Evolutionary conservation across 495 filamentous ascomycete species (phyloP).

Genomic region (Cryomyces minteri): DNA sequence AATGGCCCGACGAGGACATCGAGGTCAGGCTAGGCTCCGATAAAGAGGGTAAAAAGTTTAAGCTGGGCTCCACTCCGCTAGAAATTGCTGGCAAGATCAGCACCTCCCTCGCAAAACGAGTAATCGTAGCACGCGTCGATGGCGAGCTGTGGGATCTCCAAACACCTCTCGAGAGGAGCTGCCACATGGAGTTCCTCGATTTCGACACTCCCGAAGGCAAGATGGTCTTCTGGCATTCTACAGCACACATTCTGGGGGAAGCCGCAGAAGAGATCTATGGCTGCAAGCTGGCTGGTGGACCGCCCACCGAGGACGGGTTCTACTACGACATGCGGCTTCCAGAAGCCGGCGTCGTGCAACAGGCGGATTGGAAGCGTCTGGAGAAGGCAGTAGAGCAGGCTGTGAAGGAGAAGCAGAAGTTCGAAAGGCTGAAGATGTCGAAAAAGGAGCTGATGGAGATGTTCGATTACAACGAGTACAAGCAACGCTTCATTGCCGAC

Average conservation of each 20-base stretch:
- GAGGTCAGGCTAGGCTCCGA: conserved; percentile 47
- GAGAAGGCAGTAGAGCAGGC: conserved; percentile 56
- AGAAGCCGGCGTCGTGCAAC: conserved; percentile 49
- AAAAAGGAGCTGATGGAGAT: conserved; percentile 87
- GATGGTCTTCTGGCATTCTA: conserved; percentile 84
- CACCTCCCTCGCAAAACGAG: conserved; percentile 52
- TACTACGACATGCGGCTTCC: conserved; percentile 95
- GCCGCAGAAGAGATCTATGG: conserved; percentile 76
- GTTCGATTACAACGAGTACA: conserved; percentile 93
- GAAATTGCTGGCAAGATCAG: conserved; percentile 46
- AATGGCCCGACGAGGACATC: conserved; percentile 30
- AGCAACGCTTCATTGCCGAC: conserved; percentile 88
- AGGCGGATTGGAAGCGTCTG: conserved; percentile 60
- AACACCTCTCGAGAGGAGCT: conserved; percentile 66
- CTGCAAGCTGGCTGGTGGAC: conserved; percentile 82
- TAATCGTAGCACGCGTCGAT: conserved; percentile 69
- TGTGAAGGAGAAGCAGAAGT: conserved; percentile 92
- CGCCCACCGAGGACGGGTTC: conserved; percentile 84
- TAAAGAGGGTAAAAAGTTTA: conserved; percentile 37
- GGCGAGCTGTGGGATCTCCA: conserved; percentile 82
- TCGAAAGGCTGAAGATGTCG: conserved; percentile 72
- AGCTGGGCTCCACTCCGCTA: conserved; percentile 55
- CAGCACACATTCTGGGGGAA: conserved; percentile 86
- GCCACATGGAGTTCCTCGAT: conserved; percentile 58
- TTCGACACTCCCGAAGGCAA: conserved; percentile 73